Evolutionary conservation across 23 red algal genomes (phyloP), one percentile per base, ranked within the genome.

Genomic region (Gracilaria vermiculophylla): DNA sequence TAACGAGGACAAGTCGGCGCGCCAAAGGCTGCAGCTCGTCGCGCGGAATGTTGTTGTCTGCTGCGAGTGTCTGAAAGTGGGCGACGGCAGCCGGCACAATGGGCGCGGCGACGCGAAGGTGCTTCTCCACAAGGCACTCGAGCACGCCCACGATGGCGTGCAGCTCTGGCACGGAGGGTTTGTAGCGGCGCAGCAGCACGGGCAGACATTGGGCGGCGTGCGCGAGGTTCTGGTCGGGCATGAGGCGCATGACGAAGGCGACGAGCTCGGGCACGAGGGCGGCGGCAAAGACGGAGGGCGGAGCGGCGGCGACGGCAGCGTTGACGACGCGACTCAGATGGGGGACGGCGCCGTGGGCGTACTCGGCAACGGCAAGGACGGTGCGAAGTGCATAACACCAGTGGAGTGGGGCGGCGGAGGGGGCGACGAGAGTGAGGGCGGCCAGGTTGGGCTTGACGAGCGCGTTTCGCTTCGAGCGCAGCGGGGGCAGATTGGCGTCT

Each of bases 341-440:
- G 13, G 44, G 39, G 2, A 48, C 13, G 23, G 67, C 67, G 5
- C 67, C 67, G 2, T 73, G 37, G 2, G 67, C 67, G 24, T 73
- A 47, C 28, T 73, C 67, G 13, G 42, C 21, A 4, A 73, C 28
- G n/a, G 39, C 44, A 73, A 73, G 42, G 7, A 73, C 67, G 20
- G 28, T 73, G 39, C 67, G 67, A 73, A 73, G 28, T 4, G 67
- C 67, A 47, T 73, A 73, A 37, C 67, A 73, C 67, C 67, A 73
- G 28, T 73, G 67, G 3, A 48, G 2, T 45, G 67, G 20, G 6
- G 44, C 39, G 0, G 47, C 67, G 4, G 67, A 48, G 9, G 67
- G n/a, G 5, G 67, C 67, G 37, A 73, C 6, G 37, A 73, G 25
- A 73, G 8, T 47, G 19, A 73, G 67, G 37, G 67, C 67, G 33